Evolutionary conservation across 2,329 filamentous ascomycete species (phyloP), one percentile per base, ranked within the genome.

Genomic region (Drechslera avenae): DNA sequence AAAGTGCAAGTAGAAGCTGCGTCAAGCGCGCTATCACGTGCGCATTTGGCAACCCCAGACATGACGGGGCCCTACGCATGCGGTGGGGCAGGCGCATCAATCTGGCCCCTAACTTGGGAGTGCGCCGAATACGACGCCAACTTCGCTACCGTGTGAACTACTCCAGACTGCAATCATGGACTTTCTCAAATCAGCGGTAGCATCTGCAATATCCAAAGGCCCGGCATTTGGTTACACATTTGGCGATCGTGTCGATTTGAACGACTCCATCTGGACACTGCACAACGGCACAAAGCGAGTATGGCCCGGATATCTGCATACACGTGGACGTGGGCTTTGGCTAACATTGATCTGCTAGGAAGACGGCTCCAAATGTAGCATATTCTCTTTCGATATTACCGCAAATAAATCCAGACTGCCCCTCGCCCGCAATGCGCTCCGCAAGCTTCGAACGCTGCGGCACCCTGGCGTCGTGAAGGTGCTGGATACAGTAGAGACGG

Each of bases 401-500:
- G 80, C 88, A 50, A 93, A 96, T 73, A 90, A 86, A 72, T 86
- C 89, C 35, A 86, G 87, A 47, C 77, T 97, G 17, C 89, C 92
- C 33, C 83, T 99, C 45, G 94, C 94, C 45, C 91, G 87, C 75
- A 99, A 99, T 78, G 91, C 93, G 36, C 82, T 97, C 60, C 91
- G 93, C 72, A 99, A 97, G 77, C 83, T 96, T 58, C 87, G 93
- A 61, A 99, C 93, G 2, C 78, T 99, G 66, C 86, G 94, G 64
- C 94, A 99, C 74, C 94, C 94, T 0, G 94, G 94, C 40, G 90
- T 99, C 19, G 87, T 99, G 65, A 96, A 91, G 74, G 90, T 99
- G 34, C 75, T 97, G 61, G 94, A 99, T 68, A 95, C 93, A 7
- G 88, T 96, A 63, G 94, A 99, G 89, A 96, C 92, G 67, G 94